Base-by-base conservation (phyloP, 352 stramenopile genomes). In the Phytophthora lateralis region DNA sequence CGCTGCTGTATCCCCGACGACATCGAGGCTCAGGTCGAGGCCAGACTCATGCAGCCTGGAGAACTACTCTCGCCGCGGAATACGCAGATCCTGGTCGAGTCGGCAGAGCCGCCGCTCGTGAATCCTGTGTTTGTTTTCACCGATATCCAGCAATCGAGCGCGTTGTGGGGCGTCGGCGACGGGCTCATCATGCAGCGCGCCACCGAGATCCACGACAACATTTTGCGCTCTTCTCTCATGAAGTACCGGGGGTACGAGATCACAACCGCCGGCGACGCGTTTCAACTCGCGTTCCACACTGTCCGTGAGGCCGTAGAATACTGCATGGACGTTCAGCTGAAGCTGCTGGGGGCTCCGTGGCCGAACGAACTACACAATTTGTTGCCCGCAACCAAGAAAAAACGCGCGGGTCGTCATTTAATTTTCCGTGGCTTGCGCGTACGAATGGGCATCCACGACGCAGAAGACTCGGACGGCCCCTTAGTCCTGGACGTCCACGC, bases 61-160 rank as follows among this genome's bases (percentile, higher is more conserved):
- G 57, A 78, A 38, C 44, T 73, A 9, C 14, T 73, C 4, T 67
- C 71, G 1, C 71, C 66, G 4, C 48, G 50, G 49, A 60, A 76
- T 34, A 63, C 66, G 5, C 63, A 66, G 37, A 45, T 60, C 20
- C 32, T 75, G 2, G 53, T 76, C 15, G 67, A 71, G 12, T 69
- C 64, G 9, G 59, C 64, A 7, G 72, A 80, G 38, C 54, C 72
- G 12, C 73, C 73, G 29, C 27, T 68, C 3, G 69, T 75, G 3
- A 77, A 78, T 54, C 73, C 75, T 2, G 75, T 85, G 34, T 88
- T 88, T 70, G 75, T 88, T 1, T 82, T 83, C 62, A 88, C 78
- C 2, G 78, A 88, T 55, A 88, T 88, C 9, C 71, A 88, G 57
- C 75, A 76, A 5, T 88, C 78, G 3, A 88, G 73, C 14, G 69